Conservation (phyloP, 495 filamentous ascomycete genomes). For the Tetracladium marchalianum region DNA sequence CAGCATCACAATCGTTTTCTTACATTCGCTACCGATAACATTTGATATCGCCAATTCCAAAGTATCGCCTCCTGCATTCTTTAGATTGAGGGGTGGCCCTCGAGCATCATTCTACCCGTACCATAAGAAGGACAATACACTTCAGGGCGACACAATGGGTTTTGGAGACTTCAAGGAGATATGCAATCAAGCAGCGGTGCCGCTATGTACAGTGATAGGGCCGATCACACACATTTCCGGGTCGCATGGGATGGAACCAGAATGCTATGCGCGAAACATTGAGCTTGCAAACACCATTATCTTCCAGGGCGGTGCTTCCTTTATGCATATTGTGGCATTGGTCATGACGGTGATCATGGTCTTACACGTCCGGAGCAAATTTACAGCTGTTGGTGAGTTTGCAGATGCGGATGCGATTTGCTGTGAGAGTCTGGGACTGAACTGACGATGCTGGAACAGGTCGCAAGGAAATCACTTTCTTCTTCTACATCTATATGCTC, state of each 20-base stretch:
- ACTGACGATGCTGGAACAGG: slow-evolving; percentile 40
- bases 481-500: slow-evolving; percentile 95
- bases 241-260: slow-evolving; percentile 65
- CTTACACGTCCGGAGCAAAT: slow-evolving; percentile 90
- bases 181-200: slow-evolving; percentile 76
- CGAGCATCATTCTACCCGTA: slow-evolving; percentile 3
- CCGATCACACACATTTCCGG: slow-evolving; percentile 11
- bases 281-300: slow-evolving; percentile 97
- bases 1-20: slow-evolving; percentile 13
- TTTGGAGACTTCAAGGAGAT: slow-evolving; percentile 85
- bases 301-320: slow-evolving; percentile 84
- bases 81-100: not conserved
- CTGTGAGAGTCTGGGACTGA: slow-evolving; percentile 4
- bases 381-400: slow-evolving; percentile 90
- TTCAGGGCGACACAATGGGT: slow-evolving; percentile 47
- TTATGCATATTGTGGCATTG: slow-evolving; percentile 86
- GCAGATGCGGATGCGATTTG: not conserved
- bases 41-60: not conserved
- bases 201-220: slow-evolving; percentile 80
- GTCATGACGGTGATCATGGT: slow-evolving; percentile 96
- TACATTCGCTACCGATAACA: slow-evolving; percentile 9
- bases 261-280: slow-evolving; percentile 91
- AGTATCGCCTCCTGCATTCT: not conserved
- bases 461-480: slow-evolving; percentile 93
- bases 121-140: slow-evolving; percentile 8